Base-by-base conservation (phyloP, 2,329 filamentous ascomycete species). In the Aspergillus fijiensis region DNA sequence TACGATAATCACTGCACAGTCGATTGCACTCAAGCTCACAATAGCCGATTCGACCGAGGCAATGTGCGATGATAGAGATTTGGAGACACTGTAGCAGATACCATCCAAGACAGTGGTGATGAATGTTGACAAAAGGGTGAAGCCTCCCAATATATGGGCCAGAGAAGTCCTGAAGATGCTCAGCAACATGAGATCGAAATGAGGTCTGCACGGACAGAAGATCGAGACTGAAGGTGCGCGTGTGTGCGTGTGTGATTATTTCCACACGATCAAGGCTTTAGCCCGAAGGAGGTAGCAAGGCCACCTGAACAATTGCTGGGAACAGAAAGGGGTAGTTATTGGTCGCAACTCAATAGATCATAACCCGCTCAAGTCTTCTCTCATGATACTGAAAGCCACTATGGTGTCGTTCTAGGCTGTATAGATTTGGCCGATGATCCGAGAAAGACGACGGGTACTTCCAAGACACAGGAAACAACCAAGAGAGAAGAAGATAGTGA, bases 21-120 rank as follows among this genome's bases (percentile, higher is more conserved):
- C 69, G n/a, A 70, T 49, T 11, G 62, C 60, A 55, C 66, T 69
- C 23, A 75, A 62, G 19, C 62, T 55, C 45, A 73, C 60, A 14
- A 68, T 61, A 31, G 66, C 67, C 5, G 68, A 63, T 53, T 70
- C 72, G 21, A 68, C 60, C 12, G 64, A 56, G 16, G 63, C 58
- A 7, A 55, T 58, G 27, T 55, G 57, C 1, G 63, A 62, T 14
- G 64, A 62, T 7, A 65, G 59, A 11, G 62, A 61, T 53, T 63
- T 65, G 58, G 68, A 66, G 19, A 60, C 62, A 3, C 64, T 68
- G 56, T 68, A 70, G 19, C 64, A 71, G 31, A 75, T 49, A 42
- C 70, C 70, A 62, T 73, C 66, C 27, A 75, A 59, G 35, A 75
- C 57, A 6, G 69, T 72, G 16, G 63, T 60, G 48, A 72, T 64